phyloP scores from a whole-genome alignment of 1,284 basidiomycete species.

The Fistulina hepatica region DNA sequence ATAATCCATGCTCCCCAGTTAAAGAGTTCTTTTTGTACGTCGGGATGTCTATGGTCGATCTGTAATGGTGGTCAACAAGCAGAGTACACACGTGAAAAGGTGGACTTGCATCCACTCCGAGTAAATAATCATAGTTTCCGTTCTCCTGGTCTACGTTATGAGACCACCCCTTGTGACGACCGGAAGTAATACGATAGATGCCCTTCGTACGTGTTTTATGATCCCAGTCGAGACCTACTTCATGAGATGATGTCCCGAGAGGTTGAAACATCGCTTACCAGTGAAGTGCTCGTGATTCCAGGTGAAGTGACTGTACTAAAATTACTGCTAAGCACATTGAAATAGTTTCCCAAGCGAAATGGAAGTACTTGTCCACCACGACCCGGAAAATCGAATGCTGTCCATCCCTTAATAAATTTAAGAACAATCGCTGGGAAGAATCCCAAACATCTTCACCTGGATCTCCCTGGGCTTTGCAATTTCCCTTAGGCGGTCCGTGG shows the following conservation, averaged over 20 bases:
- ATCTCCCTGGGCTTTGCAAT: slow-evolving; percentile 60
- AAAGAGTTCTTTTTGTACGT: slow-evolving; percentile 56
- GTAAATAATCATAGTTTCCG: slow-evolving; percentile 75
- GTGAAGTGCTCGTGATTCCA: slow-evolving; percentile 69
- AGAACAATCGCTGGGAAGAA: neutral
- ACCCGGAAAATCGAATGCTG: slow-evolving; percentile 74
- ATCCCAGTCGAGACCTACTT: slow-evolving; percentile 79
- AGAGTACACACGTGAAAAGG: neutral
- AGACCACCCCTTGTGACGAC: slow-evolving; percentile 60
- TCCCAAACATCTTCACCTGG: slow-evolving; percentile 34
- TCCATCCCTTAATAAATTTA: slow-evolving; percentile 57
- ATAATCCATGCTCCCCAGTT: slow-evolving; percentile 66
- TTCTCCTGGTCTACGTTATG: slow-evolving; percentile 54
- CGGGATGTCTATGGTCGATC: slow-evolving; percentile 83
- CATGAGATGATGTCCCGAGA: neutral
- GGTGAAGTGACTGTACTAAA: slow-evolving; percentile 55
- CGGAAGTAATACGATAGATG: slow-evolving; percentile 49
- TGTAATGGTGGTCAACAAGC: slow-evolving; percentile 21
- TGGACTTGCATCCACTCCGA: slow-evolving; percentile 51
- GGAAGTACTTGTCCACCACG: slow-evolving; percentile 55
- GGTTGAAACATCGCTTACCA: slow-evolving; percentile 30
- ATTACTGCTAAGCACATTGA: slow-evolving; percentile 1
- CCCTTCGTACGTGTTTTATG: slow-evolving; percentile 50
- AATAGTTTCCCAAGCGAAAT: neutral
- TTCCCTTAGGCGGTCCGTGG: slow-evolving; percentile 47